Evolutionary conservation across 2,329 filamentous ascomycete species (phyloP).

Genomic region (Xylaria sp.): DNA sequence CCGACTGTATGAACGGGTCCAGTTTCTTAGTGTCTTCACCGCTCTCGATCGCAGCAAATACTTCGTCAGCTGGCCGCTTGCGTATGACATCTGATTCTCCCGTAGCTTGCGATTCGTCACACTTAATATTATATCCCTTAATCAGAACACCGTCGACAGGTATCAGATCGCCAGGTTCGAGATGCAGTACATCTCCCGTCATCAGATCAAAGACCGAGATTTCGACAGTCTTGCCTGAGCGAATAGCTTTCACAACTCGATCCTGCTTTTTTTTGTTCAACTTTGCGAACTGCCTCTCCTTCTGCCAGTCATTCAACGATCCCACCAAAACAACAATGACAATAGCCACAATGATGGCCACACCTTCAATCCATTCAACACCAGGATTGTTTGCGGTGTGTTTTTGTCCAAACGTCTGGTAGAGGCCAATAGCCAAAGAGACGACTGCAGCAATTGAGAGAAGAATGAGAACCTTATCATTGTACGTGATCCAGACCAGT

Average conservation of each 20-base stretch:
- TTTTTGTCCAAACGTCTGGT: slow-evolving; percentile 73
- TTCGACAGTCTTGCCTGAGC: slow-evolving; percentile 75
- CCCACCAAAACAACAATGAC: slow-evolving; percentile 80
- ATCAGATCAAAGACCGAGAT: slow-evolving; percentile 75
- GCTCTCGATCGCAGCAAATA: slow-evolving; percentile 74
- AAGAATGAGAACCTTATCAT: slow-evolving; percentile 82
- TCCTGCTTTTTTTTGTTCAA: slow-evolving; percentile 84
- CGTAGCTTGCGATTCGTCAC: slow-evolving; percentile 82
- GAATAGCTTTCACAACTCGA: slow-evolving; percentile 75
- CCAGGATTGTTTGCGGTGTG: slow-evolving; percentile 62
- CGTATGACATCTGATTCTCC: slow-evolving; percentile 80
- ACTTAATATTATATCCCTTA: slow-evolving; percentile 77
- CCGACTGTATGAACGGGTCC: slow-evolving; percentile 88
- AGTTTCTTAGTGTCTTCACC: slow-evolving; percentile 74
- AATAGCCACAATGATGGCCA: slow-evolving; percentile 84
- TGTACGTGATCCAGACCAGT: slow-evolving; percentile 84
- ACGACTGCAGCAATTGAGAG: slow-evolving; percentile 76
- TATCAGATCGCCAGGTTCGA: slow-evolving; percentile 80
- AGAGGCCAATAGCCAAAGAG: slow-evolving; percentile 78
- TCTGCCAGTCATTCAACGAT: slow-evolving; percentile 82
- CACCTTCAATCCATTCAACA: slow-evolving; percentile 84
- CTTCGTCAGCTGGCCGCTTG: slow-evolving; percentile 74
- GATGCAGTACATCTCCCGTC: slow-evolving; percentile 74
- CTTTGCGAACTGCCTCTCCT: slow-evolving; percentile 81
- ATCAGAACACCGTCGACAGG: slow-evolving; percentile 80